These are phyloP conservation scores for Quillaja saponaria DNA, from an alignment of 306 rosid species.

Conservation along the genomic window DNA sequence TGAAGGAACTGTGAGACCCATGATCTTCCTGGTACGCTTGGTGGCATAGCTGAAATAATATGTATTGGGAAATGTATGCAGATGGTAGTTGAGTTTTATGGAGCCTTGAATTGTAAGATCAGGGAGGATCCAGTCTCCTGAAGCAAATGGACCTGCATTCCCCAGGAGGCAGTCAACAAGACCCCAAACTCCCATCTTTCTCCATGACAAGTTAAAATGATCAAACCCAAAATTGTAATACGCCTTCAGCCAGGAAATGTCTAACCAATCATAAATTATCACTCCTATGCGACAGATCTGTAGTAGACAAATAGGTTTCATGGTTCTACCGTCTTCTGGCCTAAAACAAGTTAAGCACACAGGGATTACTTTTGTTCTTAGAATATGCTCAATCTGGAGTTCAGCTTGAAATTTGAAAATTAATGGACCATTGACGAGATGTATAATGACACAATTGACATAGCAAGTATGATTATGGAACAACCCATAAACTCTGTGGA, in stretches of 20 bases:
- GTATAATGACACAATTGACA: background rate
- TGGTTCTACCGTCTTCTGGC: slow-evolving; percentile 79
- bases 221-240: slow-evolving; percentile 95
- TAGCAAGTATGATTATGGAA: background rate
- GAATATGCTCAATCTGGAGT: slow-evolving; percentile 6
- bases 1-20: slow-evolving; percentile 81
- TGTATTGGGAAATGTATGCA: slow-evolving; percentile 77
- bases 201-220: slow-evolving; percentile 87
- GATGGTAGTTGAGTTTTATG: slow-evolving; percentile 48
- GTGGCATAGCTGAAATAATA: slow-evolving; percentile 96
- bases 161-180: slow-evolving; percentile 78
- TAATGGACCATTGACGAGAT: background rate
- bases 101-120: slow-evolving; percentile 99
- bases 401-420: background rate
- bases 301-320: slow-evolving; percentile 78
- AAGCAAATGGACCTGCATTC: slow-evolving; percentile 80
- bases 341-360: slow-evolving; percentile 45
- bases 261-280: slow-evolving; percentile 87
- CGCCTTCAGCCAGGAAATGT: slow-evolving; percentile 76
- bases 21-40: slow-evolving; percentile 74
- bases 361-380: slow-evolving; percentile 29
- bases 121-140: slow-evolving; percentile 96
- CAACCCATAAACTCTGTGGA: slow-evolving; percentile 7
- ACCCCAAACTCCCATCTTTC: slow-evolving; percentile 74
- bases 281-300: slow-evolving; percentile 86